These are phyloP conservation scores for Lachnellula cervina DNA, from an alignment of 2,329 filamentous ascomycete species.

Conservation along the genomic window DNA sequence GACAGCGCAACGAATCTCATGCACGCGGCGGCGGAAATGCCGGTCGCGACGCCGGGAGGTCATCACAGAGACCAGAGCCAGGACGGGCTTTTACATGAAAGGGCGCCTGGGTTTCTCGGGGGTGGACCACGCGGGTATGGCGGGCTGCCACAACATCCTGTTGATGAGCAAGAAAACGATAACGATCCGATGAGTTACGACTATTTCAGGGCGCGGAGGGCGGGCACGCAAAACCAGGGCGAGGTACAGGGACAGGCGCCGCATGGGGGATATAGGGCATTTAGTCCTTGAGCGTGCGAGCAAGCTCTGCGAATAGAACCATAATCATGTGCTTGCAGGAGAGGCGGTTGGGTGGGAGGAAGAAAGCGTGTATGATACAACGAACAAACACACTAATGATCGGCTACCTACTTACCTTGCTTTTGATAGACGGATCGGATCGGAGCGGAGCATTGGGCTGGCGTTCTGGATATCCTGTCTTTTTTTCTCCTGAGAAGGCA, in stretches of 20 bases:
- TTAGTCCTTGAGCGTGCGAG: not conserved
- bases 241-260: not conserved
- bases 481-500: not conserved
- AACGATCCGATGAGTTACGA: constrained; percentile 26
- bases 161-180: constrained; percentile 31
- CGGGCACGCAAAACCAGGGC: not conserved
- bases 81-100: constrained; percentile 28
- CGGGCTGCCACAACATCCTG: constrained; percentile 51
- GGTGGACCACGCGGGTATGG: constrained; percentile 57
- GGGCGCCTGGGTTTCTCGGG: constrained; percentile 49
- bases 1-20: constrained; percentile 50
- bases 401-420: too few relatives aligned
- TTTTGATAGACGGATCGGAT: too few relatives aligned
- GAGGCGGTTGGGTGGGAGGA: not conserved
- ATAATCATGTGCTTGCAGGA: not conserved
- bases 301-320: not conserved
- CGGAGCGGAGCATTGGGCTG: not conserved
- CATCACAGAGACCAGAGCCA: constrained; percentile 30
- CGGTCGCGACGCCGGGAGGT: constrained; percentile 35
- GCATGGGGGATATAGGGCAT: not conserved
- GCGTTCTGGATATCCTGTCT: not conserved
- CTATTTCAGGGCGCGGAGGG: constrained; percentile 27
- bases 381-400: too few relatives aligned
- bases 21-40: constrained; percentile 47
- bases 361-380: not conserved